Percentiles rank a stretch among this genome's conserved stretches.
Evolutionary conservation across 2,329 filamentous ascomycete species (phyloP).

Genomic region (Metarhizium rileyi): DNA sequence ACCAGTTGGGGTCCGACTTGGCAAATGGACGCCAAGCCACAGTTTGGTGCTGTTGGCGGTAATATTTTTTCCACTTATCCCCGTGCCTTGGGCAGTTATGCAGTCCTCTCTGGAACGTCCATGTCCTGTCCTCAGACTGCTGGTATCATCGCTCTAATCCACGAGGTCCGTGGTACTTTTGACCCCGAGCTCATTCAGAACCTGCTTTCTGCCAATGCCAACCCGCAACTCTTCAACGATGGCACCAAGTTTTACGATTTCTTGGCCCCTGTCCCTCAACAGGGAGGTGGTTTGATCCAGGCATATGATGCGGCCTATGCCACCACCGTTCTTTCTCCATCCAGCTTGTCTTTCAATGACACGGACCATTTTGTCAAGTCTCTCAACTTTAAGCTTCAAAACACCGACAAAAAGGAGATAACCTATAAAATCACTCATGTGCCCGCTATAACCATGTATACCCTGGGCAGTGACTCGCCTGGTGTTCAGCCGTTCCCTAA

Average conservation of each 20-base stretch:
- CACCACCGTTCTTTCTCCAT: constrained; percentile 41
- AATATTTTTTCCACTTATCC: constrained; percentile 50
- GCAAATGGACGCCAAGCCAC: constrained; percentile 47
- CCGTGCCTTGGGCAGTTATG: constrained; percentile 34
- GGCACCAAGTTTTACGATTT: constrained; percentile 24
- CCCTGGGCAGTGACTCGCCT: constrained; percentile 24
- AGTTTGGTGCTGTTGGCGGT: constrained; percentile 46
- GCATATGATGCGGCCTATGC: constrained; percentile 48
- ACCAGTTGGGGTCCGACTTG: constrained; percentile 53
- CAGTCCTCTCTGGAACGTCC: constrained; percentile 45
- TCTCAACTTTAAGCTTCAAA: constrained; percentile 45
- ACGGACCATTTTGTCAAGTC: constrained; percentile 43
- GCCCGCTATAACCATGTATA: constrained; percentile 44
- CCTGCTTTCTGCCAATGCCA: constrained; percentile 38
- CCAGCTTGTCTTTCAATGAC: constrained; percentile 56
- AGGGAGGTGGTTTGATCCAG: constrained; percentile 51
- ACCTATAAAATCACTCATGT: constrained; percentile 43
- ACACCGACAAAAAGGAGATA: constrained; percentile 37
- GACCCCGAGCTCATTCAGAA: constrained; percentile 40
- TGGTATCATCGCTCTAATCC: constrained; percentile 44
- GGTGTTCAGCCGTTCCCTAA: constrained; percentile 35
- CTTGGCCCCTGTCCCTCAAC: constrained; percentile 48
- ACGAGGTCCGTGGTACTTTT: constrained; percentile 39
- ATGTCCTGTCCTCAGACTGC: constrained; percentile 51
- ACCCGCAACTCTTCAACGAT: constrained; percentile 39